Evolutionary conservation across 768 basidiomycete species (phyloP), one percentile per base, ranked within the genome.

Genomic region (Candolleomyces efflorescens): DNA sequence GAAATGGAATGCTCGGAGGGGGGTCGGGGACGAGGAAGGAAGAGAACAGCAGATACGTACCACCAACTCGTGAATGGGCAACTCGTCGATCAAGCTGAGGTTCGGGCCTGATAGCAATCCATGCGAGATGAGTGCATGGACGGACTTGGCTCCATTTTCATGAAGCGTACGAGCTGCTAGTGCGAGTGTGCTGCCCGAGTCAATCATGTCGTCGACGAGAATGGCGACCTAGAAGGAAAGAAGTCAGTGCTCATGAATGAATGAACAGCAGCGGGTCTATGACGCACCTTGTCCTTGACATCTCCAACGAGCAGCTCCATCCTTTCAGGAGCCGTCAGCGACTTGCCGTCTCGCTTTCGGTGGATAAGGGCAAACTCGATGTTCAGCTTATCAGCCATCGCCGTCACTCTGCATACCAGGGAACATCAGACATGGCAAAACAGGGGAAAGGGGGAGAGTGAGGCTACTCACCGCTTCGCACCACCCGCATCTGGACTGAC

Each of bases 171-270:
- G 83, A 6, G 86, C 86, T 11, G 97, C 97, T 13, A 96, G 75
- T 13, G 84, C 78, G 26, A 98, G 79, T n/a, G 97, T 98, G 38
- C 78, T 82, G 12, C 95, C 96, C 5, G 92, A 93, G 69, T 99
- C 97, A 67, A 97, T 89, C 96, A 99, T 98, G 68, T 99, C 97
- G 70, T 99, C 97, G 36, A 99, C 92, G 47, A 99, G 81, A 67
- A 99, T 92, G 39, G 92, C 94, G 54, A 94, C 82, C 90, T 94
- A 55, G 5, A 36, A 13, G 60, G 57, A 12, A 4, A 38, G 27
- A 20, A 17, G 15, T 43, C 3, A 17, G 41, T 43, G 15, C 13
- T 5, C 5, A 13, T 43, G 17, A 6, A 43, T 32, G 56, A 22
- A 24, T 36, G 32, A 9, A 24, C 36, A 51, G 48, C 18, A 18